Base-by-base conservation (phyloP, 805 yeast genomes). In the Saitoella complicata region DNA sequence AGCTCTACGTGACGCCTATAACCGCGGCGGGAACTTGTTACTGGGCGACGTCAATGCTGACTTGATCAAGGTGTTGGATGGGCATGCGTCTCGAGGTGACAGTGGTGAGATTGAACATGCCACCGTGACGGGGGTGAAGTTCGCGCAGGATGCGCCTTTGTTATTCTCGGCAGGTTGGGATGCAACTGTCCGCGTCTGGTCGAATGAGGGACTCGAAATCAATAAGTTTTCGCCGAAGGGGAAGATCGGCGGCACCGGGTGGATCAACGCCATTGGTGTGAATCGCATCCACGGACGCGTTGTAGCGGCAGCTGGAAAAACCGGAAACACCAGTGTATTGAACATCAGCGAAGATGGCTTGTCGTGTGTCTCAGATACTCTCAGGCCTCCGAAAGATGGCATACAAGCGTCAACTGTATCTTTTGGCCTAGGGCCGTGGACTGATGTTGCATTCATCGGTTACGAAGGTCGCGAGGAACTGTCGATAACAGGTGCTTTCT, bases 11-110 rank as follows among this genome's bases (percentile, higher is more conserved):
- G 42, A 35, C 32, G 42, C 33, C 7, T 39, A 39, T 38, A 41
- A 41, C 21, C 34, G 43, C 30, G 11, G 30, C 21, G 43, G 43
- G 32, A 41, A 32, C 30, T 35, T 41, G 34, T 41, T 37, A 38
- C 10, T 41, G 8, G 43, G 43, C 36, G 43, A 41, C 31, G 10
- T 34, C 8, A 13, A 32, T 7, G 7, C 7, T 13, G 38, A 30
- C 7, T 7, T 12, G 7, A 29, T 35, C n/a, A 21, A 32, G 10
- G 30, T 34, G 1, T 30, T 41, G n/a, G 31, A 33, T 6, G 38
- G 38, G 6, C 43, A 41, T 33, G 12, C 31, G n/a, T 31, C 29
- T 29, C 11, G 8, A 9, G 12, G 12, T 8, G 6, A 5, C 6
- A 10, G 21, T 6, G 43, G 43, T 11, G 38, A 33, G n/a, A 35